These are phyloP conservation scores for Chaetomium sp. DNA, from an alignment of 2,329 filamentous ascomycete genomes.

Conservation along the genomic window DNA sequence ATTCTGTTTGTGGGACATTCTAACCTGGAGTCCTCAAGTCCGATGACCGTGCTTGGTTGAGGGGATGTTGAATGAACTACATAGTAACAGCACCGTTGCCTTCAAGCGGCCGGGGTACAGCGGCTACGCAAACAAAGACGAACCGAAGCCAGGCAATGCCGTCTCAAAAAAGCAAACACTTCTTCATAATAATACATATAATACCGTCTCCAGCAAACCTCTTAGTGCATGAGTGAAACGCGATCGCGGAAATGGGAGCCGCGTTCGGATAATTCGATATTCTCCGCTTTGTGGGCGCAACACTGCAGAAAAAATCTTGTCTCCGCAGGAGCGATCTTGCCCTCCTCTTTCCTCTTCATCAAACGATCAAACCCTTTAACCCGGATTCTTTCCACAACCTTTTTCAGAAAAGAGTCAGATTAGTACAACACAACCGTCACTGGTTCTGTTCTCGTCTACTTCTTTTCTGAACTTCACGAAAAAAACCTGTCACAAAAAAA, in stretches of 20 bases:
- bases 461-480: slow-evolving; percentile 37
- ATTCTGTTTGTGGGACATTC: too few relatives aligned
- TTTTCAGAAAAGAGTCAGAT: slow-evolving; percentile 43
- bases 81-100: too few relatives aligned
- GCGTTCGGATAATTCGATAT: slow-evolving; percentile 15
- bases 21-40: too few relatives aligned
- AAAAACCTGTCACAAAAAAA: slow-evolving; percentile 54
- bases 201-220: too few relatives aligned
- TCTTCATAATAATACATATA: not conserved
- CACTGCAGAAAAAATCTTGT: slow-evolving; percentile 24
- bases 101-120: too few relatives aligned
- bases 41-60: too few relatives aligned
- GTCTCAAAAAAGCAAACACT: not conserved
- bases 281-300: slow-evolving; percentile 9
- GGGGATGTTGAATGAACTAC: too few relatives aligned
- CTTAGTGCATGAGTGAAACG: not conserved
- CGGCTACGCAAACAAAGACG: too few relatives aligned
- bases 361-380: slow-evolving; percentile 24
- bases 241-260: too few relatives aligned
- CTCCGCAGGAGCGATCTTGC: slow-evolving; percentile 19
- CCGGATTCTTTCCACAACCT: slow-evolving; percentile 30
- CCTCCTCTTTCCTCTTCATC: slow-evolving; percentile 22
- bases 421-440: slow-evolving; percentile 50
- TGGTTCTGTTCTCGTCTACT: slow-evolving; percentile 54
- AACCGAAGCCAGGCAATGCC: too few relatives aligned